phyloP scores from a whole-genome alignment of 345 rosid species.

The Pugionium dolabratum region DNA sequence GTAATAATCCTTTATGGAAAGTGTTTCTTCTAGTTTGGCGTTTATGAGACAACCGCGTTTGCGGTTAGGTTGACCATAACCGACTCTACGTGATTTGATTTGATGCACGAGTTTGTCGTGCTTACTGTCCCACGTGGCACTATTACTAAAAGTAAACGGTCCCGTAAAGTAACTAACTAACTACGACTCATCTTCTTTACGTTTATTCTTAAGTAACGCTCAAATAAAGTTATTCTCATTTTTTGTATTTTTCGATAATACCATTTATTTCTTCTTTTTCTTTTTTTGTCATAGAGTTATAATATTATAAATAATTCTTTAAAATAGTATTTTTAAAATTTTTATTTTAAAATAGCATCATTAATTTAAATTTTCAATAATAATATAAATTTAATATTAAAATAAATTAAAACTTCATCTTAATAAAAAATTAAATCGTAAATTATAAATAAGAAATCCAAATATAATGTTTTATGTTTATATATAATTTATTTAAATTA shows the following conservation, averaged over 20 bases:
- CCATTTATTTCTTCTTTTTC: neutral
- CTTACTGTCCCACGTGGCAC: conserved; percentile 17
- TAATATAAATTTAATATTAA: no score
- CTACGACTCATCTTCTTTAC: conserved; percentile 1
- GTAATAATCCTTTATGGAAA: neutral
- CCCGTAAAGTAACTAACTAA: conserved; percentile 1
- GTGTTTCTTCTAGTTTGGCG: conserved; percentile 16
- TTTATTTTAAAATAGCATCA: no score
- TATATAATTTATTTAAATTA: no score
- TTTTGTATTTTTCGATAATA: neutral
- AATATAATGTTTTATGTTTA: no score
- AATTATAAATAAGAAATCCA: no score
- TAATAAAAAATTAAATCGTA: no score
- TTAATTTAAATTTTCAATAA: no score
- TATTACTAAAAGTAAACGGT: conserved; percentile 5
- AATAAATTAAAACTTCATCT: no score
- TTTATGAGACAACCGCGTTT: conserved; percentile 21
- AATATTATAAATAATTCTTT: neutral
- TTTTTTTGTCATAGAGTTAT: no score
- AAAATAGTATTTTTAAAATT: neutral
- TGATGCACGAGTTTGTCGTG: conserved; percentile 29
- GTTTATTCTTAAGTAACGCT: neutral
- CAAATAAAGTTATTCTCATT: neutral
- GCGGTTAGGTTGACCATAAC: conserved; percentile 18
- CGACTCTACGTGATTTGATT: neutral